Evolutionary conservation across 495 filamentous ascomycete genomes (phyloP).

Genomic region (Pyrenopolyporus hunteri): DNA sequence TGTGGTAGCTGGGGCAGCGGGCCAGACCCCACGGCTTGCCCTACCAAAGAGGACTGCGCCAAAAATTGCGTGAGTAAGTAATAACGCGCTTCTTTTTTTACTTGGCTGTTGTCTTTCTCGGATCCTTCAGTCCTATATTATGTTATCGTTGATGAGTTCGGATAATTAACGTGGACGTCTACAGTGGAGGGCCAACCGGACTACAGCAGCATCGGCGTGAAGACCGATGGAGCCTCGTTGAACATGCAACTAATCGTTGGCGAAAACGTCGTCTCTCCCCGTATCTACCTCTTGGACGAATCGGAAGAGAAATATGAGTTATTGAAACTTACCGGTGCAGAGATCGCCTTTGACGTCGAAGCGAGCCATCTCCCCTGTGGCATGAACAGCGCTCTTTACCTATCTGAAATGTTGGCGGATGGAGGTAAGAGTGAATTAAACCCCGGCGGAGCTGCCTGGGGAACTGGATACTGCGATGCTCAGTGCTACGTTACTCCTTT

Average conservation of each 20-base stretch:
- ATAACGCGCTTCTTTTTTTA: background rate
- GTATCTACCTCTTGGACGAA: slow-evolving; percentile 65
- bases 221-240: slow-evolving; percentile 48
- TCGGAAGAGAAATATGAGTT: slow-evolving; percentile 63
- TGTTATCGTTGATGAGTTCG: no score
- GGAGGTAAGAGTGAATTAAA: slow-evolving; percentile 63
- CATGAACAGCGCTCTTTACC: slow-evolving; percentile 71
- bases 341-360: slow-evolving; percentile 70
- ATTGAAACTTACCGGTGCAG: slow-evolving; percentile 62
- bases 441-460: slow-evolving; percentile 67
- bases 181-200: slow-evolving; percentile 41
- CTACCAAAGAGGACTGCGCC: slow-evolving; percentile 56
- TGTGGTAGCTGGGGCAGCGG: slow-evolving; percentile 52
- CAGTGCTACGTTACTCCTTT: slow-evolving; percentile 65
- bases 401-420: slow-evolving; percentile 65
- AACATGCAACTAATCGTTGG: slow-evolving; percentile 51
- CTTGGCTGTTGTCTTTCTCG: background rate
- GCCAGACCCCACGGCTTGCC: slow-evolving; percentile 54
- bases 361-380: slow-evolving; percentile 66
- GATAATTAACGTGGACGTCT: slow-evolving; percentile 3
- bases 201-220: slow-evolving; percentile 55
- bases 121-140: no score
- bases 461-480: slow-evolving; percentile 74
- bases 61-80: slow-evolving; percentile 53
- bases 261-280: slow-evolving; percentile 53